A percentile compares a stretch with the other conserved stretches of the same genome.
These are phyloP conservation scores for Boechera retrofracta DNA, from an alignment of 345 rosid genomes.

Conservation along the genomic window DNA sequence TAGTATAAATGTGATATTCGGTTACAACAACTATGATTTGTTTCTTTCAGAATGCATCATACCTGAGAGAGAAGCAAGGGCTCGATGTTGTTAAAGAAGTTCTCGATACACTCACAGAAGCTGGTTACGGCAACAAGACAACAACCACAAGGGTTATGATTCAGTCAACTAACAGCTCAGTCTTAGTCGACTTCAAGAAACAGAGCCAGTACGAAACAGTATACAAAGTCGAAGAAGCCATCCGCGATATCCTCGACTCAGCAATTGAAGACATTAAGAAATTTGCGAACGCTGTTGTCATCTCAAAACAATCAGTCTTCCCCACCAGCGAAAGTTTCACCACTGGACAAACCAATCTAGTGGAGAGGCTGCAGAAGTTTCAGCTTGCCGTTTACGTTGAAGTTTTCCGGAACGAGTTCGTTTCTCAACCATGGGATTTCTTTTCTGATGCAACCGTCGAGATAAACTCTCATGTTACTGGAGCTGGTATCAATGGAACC, in stretches of 20 bases:
- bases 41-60: slow-evolving; percentile 71
- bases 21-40: slow-evolving; percentile 15
- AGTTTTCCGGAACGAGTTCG: slow-evolving; percentile 77
- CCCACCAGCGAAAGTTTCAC: slow-evolving; percentile 46
- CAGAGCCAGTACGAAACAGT: slow-evolving; percentile 60
- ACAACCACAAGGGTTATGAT: slow-evolving; percentile 66
- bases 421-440: slow-evolving; percentile 94
- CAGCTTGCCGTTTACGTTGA: slow-evolving; percentile 70
- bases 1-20: neutral
- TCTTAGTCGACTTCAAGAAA: slow-evolving; percentile 65
- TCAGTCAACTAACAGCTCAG: slow-evolving; percentile 81
- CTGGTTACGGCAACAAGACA: slow-evolving; percentile 63
- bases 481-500: slow-evolving; percentile 55
- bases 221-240: slow-evolving; percentile 65
- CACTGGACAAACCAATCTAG: slow-evolving; percentile 53
- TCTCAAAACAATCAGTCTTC: slow-evolving; percentile 64
- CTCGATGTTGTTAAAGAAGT: slow-evolving; percentile 58
- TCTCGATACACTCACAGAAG: slow-evolving; percentile 55
- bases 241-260: slow-evolving; percentile 55
- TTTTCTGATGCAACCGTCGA: slow-evolving; percentile 81
- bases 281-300: slow-evolving; percentile 74
- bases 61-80: slow-evolving; percentile 65
- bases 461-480: slow-evolving; percentile 56
- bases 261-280: slow-evolving; percentile 64
- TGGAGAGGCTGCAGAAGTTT: slow-evolving; percentile 53